Evolutionary conservation across 352 stramenopile species (phyloP).

Genomic region (Phytophthora colocasiae): DNA sequence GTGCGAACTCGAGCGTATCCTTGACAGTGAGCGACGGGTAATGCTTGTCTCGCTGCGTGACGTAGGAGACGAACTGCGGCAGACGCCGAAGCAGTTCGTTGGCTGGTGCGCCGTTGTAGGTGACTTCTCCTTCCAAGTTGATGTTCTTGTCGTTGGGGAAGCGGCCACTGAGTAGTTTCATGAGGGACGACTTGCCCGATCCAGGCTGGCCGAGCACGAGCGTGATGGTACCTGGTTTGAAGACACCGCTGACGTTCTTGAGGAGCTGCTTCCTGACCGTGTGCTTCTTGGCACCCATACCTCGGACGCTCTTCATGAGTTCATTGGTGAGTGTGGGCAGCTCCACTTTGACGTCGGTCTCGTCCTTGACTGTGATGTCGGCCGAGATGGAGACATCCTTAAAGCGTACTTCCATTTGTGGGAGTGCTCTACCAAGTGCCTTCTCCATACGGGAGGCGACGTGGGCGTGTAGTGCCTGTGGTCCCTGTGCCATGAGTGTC

Average conservation of each 20-base stretch:
- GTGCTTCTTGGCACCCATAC: conserved; percentile 37
- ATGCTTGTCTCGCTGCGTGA: conserved; percentile 49
- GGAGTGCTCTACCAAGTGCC: conserved; percentile 29
- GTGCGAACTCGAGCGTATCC: conserved; percentile 57
- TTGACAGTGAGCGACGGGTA: conserved; percentile 57
- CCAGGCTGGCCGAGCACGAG: conserved; percentile 56
- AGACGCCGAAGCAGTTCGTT: conserved; percentile 18
- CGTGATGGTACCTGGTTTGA: conserved; percentile 55
- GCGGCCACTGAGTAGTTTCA: conserved; percentile 55
- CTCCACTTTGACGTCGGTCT: conserved; percentile 23
- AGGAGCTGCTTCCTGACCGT: conserved; percentile 48
- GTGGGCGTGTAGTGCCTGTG: conserved; percentile 39
- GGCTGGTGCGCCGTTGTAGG: conserved; percentile 47
- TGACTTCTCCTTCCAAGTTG: conserved; percentile 40
- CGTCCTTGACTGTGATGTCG: conserved; percentile 34
- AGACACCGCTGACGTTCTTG: conserved; percentile 43
- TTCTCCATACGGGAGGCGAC: conserved; percentile 27
- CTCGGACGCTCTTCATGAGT: conserved; percentile 26
- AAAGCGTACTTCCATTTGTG: conserved; percentile 57
- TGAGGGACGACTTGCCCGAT: conserved; percentile 59
- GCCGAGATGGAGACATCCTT: conserved; percentile 35
- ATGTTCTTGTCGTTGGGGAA: conserved; percentile 47
- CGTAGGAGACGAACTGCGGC: conserved; percentile 49
- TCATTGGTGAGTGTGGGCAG: conserved; percentile 33
- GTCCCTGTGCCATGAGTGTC: conserved; percentile 41